Percentiles rank a stretch among this genome's conserved stretches.
Evolutionary conservation across 345 rosid species (phyloP).

Genomic region (Chamaenerion angustifolium): DNA sequence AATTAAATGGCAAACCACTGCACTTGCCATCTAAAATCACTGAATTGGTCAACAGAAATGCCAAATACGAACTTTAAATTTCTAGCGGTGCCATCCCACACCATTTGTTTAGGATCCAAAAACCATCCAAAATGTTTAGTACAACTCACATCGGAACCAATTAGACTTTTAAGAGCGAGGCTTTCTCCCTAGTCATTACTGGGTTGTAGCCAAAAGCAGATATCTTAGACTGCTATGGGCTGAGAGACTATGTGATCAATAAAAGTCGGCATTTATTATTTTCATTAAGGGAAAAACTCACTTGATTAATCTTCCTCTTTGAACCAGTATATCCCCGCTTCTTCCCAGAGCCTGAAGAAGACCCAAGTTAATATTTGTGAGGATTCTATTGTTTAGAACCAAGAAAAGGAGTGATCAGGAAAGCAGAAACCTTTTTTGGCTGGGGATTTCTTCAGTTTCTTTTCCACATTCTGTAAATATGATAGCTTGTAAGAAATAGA

Average conservation of each 20-base stretch:
- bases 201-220: no score
- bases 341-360: slow-evolving; percentile 21
- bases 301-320: slow-evolving; percentile 24
- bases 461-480: slow-evolving; percentile 20
- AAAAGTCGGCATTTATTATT: not conserved
- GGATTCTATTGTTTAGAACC: slow-evolving; percentile 4
- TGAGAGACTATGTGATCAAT: not conserved
- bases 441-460: slow-evolving; percentile 17
- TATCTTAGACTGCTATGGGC: no score
- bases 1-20: no score
- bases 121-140: no score
- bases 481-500: slow-evolving; percentile 11
- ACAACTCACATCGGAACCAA: no score
- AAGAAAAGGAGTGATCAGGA: slow-evolving; percentile 11
- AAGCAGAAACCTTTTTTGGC: slow-evolving; percentile 26
- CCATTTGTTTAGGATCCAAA: no score
- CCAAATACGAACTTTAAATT: no score
- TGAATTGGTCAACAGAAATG: no score
- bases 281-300: slow-evolving; percentile 4
- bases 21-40: no score
- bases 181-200: no score
- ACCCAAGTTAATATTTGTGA: slow-evolving; percentile 10
- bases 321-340: slow-evolving; percentile 15
- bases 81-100: no score
- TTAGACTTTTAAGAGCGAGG: no score